Base-by-base conservation (phyloP, 108 stramenopile genomes). In the Aureococcus anophagefferens region DNA sequence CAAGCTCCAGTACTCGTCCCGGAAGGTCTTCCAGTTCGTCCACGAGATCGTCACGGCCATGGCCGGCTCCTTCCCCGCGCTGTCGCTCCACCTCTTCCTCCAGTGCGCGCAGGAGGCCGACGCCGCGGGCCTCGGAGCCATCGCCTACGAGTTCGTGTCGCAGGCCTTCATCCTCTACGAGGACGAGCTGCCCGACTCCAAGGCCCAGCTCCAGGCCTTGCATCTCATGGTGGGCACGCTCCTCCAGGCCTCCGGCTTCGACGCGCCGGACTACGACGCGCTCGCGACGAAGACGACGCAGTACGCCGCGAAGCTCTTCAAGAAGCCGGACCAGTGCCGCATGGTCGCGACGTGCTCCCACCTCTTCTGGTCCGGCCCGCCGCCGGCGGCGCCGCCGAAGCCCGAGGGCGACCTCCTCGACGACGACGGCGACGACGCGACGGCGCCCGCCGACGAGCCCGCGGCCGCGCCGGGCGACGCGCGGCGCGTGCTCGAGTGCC, bases 71-170 rank as follows among this genome's bases (percentile, higher is more conserved):
- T 87, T 82, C 63, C 89, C 91, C 15, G 93, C 93, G 70, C 69
- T 77, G 29, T 76, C 86, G 30, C 77, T 99, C 35, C 88, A 90
- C 68, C 82, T 97, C 0, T 97, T 91, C 76, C 75, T 96, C 21
- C 87, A 96, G 77, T 81, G 88, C 62, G 95, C 98, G 14, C 67
- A 87, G 25, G 83, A 86, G 36, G 93, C 95, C n/a, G 94, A 94
- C 73, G 67, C 79, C 3, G 81, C 82, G 65, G 75, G 63, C 32
- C 86, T 75, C 89, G 81, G 77, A 25, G 72, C 89, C 31, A 95
- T 99, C 71, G 83, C 93, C 11, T 95, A 97, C 81, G 96, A 98
- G 71, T 91, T 97, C 68, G 71, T 98, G 72, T 78, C 91, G n/a
- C 93, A 95, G 75, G 89, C 95, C 15, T 94, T 93, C 75, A 68